Evolutionary conservation across 225 moss, liverwort and hornwort species (phyloP).

Genomic region (Anthoceros angustus): DNA sequence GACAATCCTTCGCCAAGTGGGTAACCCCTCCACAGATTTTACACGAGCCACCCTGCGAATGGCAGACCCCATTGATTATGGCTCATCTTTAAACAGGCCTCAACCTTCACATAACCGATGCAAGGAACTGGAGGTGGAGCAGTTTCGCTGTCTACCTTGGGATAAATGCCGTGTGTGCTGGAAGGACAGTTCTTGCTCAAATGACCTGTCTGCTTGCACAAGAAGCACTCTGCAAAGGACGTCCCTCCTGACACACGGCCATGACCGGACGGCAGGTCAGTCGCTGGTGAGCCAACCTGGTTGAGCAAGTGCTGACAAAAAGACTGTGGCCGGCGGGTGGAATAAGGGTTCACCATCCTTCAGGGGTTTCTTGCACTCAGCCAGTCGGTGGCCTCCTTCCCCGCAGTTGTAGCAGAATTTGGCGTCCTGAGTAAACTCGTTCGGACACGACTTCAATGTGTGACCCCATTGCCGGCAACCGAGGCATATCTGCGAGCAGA

Average conservation of each 20-base stretch:
- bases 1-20: constrained; percentile 86
- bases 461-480: constrained; percentile 60
- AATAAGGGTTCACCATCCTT: constrained; percentile 31
- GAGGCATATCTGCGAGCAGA: constrained; percentile 36
- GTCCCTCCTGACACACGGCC: constrained; percentile 32
- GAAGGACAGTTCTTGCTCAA: constrained; percentile 51
- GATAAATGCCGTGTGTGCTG: constrained; percentile 47
- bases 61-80: neutral
- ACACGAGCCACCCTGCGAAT: constrained; percentile 66
- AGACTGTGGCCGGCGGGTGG: neutral
- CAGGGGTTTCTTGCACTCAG: constrained; percentile 39
- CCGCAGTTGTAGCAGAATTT: constrained; percentile 58
- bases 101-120: neutral
- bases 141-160: constrained; percentile 20
- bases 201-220: constrained; percentile 48
- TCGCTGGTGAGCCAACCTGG: neutral
- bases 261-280: neutral
- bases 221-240: constrained; percentile 49
- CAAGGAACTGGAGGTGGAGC: neutral
- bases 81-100: neutral
- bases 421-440: constrained; percentile 38
- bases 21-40: constrained; percentile 67
- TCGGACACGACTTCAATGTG: constrained; percentile 46
- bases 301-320: neutral
- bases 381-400: constrained; percentile 40